These are phyloP conservation scores for Erysimum cheiri DNA, from an alignment of 441 rosid genomes.

Conservation along the genomic window DNA sequence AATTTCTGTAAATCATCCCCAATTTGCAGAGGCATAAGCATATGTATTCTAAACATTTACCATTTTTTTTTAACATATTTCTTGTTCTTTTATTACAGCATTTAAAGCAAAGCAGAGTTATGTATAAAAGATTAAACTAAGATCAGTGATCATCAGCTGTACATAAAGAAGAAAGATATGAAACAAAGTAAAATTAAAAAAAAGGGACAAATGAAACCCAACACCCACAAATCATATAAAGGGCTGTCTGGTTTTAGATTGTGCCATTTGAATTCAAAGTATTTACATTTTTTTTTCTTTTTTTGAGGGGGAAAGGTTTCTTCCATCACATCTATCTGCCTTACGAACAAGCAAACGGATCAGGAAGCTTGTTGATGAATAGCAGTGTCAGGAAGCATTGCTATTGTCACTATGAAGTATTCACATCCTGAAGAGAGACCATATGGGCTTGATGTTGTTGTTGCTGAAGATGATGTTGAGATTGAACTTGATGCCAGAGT, in stretches of 20 bases:
- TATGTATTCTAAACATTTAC: not conserved
- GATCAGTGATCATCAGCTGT: slow-evolving; percentile 52
- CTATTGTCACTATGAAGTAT: slow-evolving; percentile 94
- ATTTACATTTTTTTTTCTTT: slow-evolving; percentile 21
- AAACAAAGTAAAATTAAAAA: slow-evolving; percentile 9
- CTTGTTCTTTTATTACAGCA: slow-evolving; percentile 38
- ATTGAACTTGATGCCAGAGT: slow-evolving; percentile 55
- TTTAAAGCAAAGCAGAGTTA: slow-evolving; percentile 26
- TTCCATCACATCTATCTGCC: slow-evolving; percentile 83
- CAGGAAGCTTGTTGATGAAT: slow-evolving; percentile 85
- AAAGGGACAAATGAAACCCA: slow-evolving; percentile 44
- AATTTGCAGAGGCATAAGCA: not conserved
- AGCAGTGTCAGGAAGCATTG: slow-evolving; percentile 92
- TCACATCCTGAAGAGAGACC: slow-evolving; percentile 87
- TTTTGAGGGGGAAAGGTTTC: slow-evolving; percentile 44
- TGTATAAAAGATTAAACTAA: slow-evolving; percentile 54
- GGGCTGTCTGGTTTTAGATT: slow-evolving; percentile 32
- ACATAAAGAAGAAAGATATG: slow-evolving; percentile 50
- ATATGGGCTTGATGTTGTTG: slow-evolving; percentile 63
- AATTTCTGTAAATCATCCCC: slow-evolving; percentile 48
- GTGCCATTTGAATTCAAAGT: slow-evolving; percentile 32
- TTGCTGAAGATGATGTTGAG: slow-evolving; percentile 43
- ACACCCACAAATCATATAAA: slow-evolving; percentile 36
- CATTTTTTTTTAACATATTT: not conserved
- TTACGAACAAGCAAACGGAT: slow-evolving; percentile 59